Base-by-base conservation (phyloP, 768 basidiomycete genomes). In the Postia placenta region DNA sequence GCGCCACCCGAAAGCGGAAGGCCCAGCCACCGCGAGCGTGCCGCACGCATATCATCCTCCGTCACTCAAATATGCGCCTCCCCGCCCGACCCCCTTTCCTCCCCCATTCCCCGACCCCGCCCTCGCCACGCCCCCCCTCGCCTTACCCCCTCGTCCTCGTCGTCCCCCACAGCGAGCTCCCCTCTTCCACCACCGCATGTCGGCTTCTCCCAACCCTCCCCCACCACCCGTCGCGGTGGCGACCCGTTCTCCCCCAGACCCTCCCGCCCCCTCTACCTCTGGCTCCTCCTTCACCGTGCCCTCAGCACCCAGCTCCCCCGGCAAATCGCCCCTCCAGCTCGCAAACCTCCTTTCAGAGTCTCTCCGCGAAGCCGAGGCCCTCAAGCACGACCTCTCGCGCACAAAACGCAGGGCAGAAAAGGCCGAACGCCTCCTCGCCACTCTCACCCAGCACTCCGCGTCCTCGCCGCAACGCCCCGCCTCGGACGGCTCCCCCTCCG, bases 321-420 rank as follows among this genome's bases (percentile, higher is more conserved):
- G 51, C 4, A 62, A 65, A 23, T 71, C 73, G 15, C 70, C 79
- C 55, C 66, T 79, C 1, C 73, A 77, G 50, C 79, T 85, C 58
- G 81, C 83, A 12, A 56, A 68, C 5, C 72, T 85, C 42, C 79
- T 86, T 59, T 60, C 75, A 4, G 67, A 73, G 30, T 70, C 76
- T 40, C 78, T 78, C 57, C 68, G 67, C 55, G 81, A 85, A 39
- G 60, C 66, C 28, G 83, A 85, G 11, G 11, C 45, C 19, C 72
- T 85, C 41, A 69, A 72, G 17, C 69, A 67, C 28, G 79, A 85
- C 49, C 75, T 85, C 53, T 50, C 58, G 1, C 15, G 54, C 0
- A 51, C 65, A 0, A 61, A 64, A 26, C 73, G 70, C 46, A 73
- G 80, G 39, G 75, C 76, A 0, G 81, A 82, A 37, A 72, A 76